phyloP scores from a whole-genome alignment of 495 filamentous ascomycete genomes.

The Xylaria flabelliformis region DNA sequence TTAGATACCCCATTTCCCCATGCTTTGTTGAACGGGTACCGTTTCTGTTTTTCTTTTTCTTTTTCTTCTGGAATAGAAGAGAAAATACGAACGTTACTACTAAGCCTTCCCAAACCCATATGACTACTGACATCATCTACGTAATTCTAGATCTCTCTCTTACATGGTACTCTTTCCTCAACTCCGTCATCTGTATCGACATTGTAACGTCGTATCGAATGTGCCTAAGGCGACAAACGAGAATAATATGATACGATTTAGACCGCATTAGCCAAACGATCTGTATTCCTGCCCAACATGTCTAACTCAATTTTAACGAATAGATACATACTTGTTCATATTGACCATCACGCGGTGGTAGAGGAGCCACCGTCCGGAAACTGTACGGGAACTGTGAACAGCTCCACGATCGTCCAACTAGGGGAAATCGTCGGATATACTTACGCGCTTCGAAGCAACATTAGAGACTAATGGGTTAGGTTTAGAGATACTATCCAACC shows the following conservation, averaged over 20 bases:
- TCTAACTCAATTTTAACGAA: background rate
- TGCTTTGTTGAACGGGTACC: background rate
- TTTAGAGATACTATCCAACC: conserved; percentile 12
- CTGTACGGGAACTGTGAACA: conserved; percentile 24
- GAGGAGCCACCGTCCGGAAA: conserved; percentile 5
- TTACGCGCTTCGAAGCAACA: conserved; percentile 8
- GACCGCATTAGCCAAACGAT: background rate
- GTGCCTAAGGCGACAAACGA: background rate
- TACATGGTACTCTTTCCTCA: background rate
- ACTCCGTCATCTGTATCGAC: background rate
- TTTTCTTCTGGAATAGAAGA: too few relatives aligned
- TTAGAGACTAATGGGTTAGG: background rate
- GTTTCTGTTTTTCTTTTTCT: too few relatives aligned
- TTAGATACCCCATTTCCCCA: background rate
- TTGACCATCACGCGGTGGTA: background rate
- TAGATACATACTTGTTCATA: background rate
- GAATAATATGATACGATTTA: background rate
- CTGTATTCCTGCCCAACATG: background rate
- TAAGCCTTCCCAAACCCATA: background rate
- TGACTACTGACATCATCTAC: background rate
- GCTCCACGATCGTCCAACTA: conserved; percentile 9
- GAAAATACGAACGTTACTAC: background rate
- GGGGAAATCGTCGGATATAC: conserved; percentile 8
- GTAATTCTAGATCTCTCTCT: background rate
- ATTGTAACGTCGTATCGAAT: background rate